phyloP scores from a whole-genome alignment of 495 filamentous ascomycete genomes.

The Delitschia confertaspora region DNA sequence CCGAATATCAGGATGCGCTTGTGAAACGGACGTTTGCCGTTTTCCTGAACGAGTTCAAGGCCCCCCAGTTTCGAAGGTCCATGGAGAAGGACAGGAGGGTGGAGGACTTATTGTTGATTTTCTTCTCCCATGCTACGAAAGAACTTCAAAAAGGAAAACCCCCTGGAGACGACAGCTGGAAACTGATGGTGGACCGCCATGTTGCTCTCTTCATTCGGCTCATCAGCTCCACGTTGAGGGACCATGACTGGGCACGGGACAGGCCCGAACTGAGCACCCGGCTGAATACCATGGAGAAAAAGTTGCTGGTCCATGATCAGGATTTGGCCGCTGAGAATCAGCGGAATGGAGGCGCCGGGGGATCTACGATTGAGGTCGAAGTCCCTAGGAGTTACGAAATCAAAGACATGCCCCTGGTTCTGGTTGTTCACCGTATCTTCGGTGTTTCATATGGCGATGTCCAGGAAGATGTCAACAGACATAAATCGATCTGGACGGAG shows the following conservation, averaged over 20 bases:
- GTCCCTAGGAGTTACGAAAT: constrained; percentile 81
- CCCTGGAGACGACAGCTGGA: constrained; percentile 83
- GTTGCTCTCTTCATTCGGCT: constrained; percentile 91
- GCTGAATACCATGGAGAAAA: constrained; percentile 76
- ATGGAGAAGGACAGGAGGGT: constrained; percentile 92
- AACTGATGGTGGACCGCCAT: constrained; percentile 85
- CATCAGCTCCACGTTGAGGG: constrained; percentile 67
- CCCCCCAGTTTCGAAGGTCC: constrained; percentile 58
- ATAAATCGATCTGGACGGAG: constrained; percentile 79
- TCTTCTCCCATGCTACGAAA: constrained; percentile 84
- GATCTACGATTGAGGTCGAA: constrained; percentile 63
- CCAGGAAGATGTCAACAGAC: constrained; percentile 75
- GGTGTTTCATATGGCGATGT: constrained; percentile 63
- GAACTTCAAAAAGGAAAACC: constrained; percentile 75
- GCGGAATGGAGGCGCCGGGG: constrained; percentile 47
- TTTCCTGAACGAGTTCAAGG: constrained; percentile 68
- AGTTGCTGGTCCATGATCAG: constrained; percentile 90
- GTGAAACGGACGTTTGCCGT: constrained; percentile 75
- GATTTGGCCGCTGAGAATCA: constrained; percentile 56
- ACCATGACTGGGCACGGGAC: constrained; percentile 70
- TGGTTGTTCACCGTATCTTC: constrained; percentile 77
- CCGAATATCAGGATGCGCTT: constrained; percentile 66
- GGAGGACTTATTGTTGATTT: constrained; percentile 81
- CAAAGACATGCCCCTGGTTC: constrained; percentile 93
- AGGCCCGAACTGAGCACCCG: constrained; percentile 71